Evolutionary conservation across 345 rosid genomes (phyloP).

Genomic region (Citrus trifoliata): DNA sequence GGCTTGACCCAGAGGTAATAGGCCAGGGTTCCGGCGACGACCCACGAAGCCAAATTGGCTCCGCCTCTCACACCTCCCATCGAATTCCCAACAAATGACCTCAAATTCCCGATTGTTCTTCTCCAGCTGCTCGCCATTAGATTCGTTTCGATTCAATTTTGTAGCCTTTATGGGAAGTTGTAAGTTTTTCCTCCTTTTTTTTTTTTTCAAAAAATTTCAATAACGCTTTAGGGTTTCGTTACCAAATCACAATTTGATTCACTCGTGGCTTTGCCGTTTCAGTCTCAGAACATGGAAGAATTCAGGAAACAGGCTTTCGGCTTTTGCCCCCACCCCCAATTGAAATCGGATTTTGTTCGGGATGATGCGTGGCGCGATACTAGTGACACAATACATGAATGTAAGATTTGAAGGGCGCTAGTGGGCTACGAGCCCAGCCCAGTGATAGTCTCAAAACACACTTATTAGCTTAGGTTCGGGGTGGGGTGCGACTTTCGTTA

Average conservation of each 20-base stretch:
- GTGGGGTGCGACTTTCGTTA: no score
- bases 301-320: no score
- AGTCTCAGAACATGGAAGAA: no score
- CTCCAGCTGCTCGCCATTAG: constrained; percentile 61
- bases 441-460: no score
- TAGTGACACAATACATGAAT: background rate
- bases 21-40: constrained; percentile 87
- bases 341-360: background rate
- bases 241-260: background rate
- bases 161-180: background rate
- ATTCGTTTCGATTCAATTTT: background rate
- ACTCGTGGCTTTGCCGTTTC: background rate
- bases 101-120: constrained; percentile 58
- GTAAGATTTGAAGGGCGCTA: no score
- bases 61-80: constrained; percentile 88
- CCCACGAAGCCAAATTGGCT: constrained; percentile 77
- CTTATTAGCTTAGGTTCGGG: no score
- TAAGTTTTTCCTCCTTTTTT: background rate
- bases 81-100: constrained; percentile 69
- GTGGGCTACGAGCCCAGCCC: no score
- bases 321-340: background rate
- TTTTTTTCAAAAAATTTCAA: background rate
- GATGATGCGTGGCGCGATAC: background rate
- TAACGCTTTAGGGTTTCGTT: background rate
- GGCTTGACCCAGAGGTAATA: constrained; percentile 95